Evolutionary conservation across 495 filamentous ascomycete species (phyloP), one percentile per base, ranked within the genome.

Genomic region (Cladorrhinum samala): DNA sequence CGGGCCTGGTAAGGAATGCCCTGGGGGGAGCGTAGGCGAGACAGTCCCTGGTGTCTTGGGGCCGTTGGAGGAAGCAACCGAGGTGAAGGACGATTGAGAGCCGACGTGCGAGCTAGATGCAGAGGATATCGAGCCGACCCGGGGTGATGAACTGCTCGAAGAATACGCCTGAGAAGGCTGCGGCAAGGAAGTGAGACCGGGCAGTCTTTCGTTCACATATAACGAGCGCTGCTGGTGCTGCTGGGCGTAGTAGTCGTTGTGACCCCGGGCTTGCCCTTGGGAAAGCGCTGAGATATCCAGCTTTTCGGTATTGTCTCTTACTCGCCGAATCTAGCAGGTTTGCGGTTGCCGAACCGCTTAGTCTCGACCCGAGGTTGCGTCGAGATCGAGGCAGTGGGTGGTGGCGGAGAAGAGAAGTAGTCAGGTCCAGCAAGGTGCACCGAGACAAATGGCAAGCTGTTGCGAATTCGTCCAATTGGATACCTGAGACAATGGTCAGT

Each of bases 261-360:
- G 80, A 78, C 86, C 89, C 85, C 91, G 87, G 83, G 85, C 83
- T 71, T 89, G 87, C 80, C 89, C 82, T 79, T 90, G 87, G 68
- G 89, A 86, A 64, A 92, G 86, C 78, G 89, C 87, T 72, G 91
- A 89, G 75, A 93, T 86, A 90, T 95, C 91, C 91, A 96, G 91
- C 80, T 95, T 96, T 87, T 81, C 91, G 90, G 85, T 89, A 75
- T 81, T 80, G 58, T 53, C 56, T 57, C 46, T 39, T 58, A 45
- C 39, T 47, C 25, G 18, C 11, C 17, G 38, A 46, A 43, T 23
- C 9, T 43, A 24, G 11, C 5, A 27, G 36, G 49, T 48, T 40
- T 46, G 42, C 41, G 46, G 52, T 17, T 24, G 39, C 20, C 42
- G 49, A 45, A 36, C 21, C 49, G 49, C 39, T 19, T 23, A 3